A percentile compares a stretch with the other conserved stretches of the same genome.
These are phyloP conservation scores for Triglochin maritima DNA, from an alignment of 106 monocot genomes.

Conservation along the genomic window DNA sequence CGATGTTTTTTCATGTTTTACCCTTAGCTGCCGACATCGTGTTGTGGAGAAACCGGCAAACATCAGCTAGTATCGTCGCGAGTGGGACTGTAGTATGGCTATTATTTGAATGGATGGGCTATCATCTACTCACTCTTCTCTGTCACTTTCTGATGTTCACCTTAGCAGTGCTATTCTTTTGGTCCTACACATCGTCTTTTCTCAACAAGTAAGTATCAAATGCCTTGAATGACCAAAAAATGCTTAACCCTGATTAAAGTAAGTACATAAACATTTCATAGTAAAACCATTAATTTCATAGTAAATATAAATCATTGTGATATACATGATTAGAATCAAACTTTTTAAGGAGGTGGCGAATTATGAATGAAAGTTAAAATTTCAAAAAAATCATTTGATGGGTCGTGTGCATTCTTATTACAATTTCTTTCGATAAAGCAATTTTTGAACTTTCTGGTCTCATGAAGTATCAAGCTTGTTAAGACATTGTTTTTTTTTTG, in stretches of 20 bases:
- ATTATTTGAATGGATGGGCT: slow-evolving; percentile 59
- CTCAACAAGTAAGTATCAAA: slow-evolving; percentile 30
- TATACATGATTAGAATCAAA: too few relatives aligned
- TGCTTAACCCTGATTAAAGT: neutral
- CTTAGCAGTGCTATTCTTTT: slow-evolving; percentile 34
- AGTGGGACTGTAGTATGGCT: slow-evolving; percentile 51
- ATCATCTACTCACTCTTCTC: slow-evolving; percentile 47
- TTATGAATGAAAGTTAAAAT: too few relatives aligned
- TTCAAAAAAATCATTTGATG: too few relatives aligned
- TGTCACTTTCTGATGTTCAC: slow-evolving; percentile 49
- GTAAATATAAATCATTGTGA: too few relatives aligned
- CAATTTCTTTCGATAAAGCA: too few relatives aligned
- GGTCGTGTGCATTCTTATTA: too few relatives aligned
- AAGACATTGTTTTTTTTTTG: too few relatives aligned
- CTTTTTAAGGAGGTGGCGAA: too few relatives aligned
- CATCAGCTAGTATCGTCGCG: slow-evolving; percentile 38
- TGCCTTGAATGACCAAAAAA: neutral
- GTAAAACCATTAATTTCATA: too few relatives aligned
- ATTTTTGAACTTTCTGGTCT: too few relatives aligned
- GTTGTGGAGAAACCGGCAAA: slow-evolving; percentile 55
- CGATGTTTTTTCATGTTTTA: neutral
- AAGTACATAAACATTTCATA: neutral
- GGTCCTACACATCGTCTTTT: slow-evolving; percentile 49
- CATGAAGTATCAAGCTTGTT: too few relatives aligned
- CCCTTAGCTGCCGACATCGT: slow-evolving; percentile 56